Percentiles rank a stretch among this genome's conserved stretches.
Conservation (phyloP, 805 yeast genomes). For the Ogataea nitratoaversa region DNA sequence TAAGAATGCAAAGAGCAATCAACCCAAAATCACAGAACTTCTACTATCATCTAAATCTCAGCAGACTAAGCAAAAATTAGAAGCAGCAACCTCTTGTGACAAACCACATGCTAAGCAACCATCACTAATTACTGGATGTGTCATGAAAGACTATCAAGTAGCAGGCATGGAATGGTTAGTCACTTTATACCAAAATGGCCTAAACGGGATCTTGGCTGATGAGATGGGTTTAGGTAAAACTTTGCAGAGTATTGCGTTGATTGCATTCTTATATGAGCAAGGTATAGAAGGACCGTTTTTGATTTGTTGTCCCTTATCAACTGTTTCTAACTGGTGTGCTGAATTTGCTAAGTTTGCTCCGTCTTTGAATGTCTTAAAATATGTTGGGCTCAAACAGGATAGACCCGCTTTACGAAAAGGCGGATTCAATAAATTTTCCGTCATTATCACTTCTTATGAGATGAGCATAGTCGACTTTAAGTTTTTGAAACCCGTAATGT, state of each 20-base stretch:
- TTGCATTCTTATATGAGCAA: constrained; percentile 73
- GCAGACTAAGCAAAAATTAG: constrained; percentile 18
- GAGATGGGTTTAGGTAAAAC: constrained; percentile 99
- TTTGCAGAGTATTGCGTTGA: constrained; percentile 75
- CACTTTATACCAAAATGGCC: constrained; percentile 85
- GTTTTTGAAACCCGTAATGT: constrained; percentile 46
- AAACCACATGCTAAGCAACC: constrained; percentile 43
- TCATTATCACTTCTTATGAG: constrained; percentile 81
- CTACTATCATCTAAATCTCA: constrained; percentile 13
- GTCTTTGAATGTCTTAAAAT: constrained; percentile 51
- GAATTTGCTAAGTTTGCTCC: constrained; percentile 80
- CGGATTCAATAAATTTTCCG: constrained; percentile 33
- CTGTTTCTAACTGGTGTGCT: constrained; percentile 77
- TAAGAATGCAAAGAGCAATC: not conserved
- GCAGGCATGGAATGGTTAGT: constrained; percentile 91
- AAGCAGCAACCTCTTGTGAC: constrained; percentile 13
- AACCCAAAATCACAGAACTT: constrained; percentile 15
- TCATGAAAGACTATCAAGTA: constrained; percentile 76
- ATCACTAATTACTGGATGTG: constrained; percentile 47
- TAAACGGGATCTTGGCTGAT: constrained; percentile 93
- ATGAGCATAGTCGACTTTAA: constrained; percentile 65
- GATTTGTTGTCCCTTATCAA: constrained; percentile 78
- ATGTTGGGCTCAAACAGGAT: constrained; percentile 59
- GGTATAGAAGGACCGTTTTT: constrained; percentile 76
- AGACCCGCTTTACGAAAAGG: constrained; percentile 42